phyloP scores from a whole-genome alignment of 2,329 filamentous ascomycete species.

The Trichoderma atroviride region DNA sequence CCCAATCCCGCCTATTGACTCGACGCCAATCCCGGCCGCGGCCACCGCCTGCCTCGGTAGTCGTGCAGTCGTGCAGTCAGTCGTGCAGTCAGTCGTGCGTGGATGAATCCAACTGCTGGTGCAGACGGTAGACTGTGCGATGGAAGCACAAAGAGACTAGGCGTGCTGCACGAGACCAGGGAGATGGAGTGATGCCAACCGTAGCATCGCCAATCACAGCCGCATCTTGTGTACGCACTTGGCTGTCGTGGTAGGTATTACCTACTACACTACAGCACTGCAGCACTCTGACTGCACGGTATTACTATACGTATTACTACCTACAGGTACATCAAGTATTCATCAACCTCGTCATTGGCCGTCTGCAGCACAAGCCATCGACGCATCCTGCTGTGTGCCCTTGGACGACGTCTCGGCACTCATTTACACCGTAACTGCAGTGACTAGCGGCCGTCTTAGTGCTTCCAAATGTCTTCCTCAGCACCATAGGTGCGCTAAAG shows the following conservation, averaged over 20 bases:
- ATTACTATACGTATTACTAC: not conserved
- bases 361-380: not conserved
- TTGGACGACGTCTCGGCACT: not conserved
- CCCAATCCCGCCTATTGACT: slow-evolving; percentile 12
- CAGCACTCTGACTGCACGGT: not conserved
- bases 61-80: not conserved
- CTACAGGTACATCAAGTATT: not conserved
- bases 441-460: not conserved
- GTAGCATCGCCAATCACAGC: not conserved
- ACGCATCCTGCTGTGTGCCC: not conserved
- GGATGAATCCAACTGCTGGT: no score
- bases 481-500: not conserved
- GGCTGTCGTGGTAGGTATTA: no score
- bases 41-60: not conserved
- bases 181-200: not conserved
- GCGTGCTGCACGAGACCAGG: not conserved
- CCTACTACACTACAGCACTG: no score
- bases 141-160: not conserved
- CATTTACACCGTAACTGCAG: not conserved
- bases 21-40: not conserved
- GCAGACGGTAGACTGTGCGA: not conserved
- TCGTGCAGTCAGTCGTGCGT: no score
- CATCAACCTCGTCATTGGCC: not conserved
- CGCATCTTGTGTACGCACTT: no score
- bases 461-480: not conserved